Evolutionary conservation across 371 early-diverging fungal species (phyloP), one percentile per base, ranked within the genome.

Genomic region (Circinella minor): DNA sequence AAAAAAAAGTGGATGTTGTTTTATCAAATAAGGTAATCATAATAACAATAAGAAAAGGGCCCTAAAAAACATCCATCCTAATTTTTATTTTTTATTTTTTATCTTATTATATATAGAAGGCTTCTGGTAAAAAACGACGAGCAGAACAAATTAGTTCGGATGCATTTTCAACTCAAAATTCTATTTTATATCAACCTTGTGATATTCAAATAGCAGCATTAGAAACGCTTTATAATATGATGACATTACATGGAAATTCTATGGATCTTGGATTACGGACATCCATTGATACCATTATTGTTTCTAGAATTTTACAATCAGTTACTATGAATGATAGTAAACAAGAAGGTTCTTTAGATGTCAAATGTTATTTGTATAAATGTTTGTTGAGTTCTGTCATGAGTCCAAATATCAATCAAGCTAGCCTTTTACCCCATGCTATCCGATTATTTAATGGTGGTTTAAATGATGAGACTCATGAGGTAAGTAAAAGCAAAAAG

Each of bases 381-480:
- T 81, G 80, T 51, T 55, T 84, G 3, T 48, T 84, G 8, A 69
- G 79, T 7, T 80, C 85, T 3, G 74, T 84, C 11, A 73, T 76
- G 67, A 68, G 70, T 60, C 85, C 85, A 17, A 77, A 74, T 63
- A 76, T 74, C 54, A 73, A 77, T 13, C 82, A 81, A 64, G 81
- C 85, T 3, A 82, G 73, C 14, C 71, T 82, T 60, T 63, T 84
- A 7, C 80, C 85, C 18, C 75, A 76, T 70, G 82, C 85, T 1
- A 57, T 74, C 17, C 77, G 81, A 10, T 63, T 84, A 2, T 84
- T 84, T 37, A 63, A 74, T 48, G 78, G 81, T 55, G 85, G 85
- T 51, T 46, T 75, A 37, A 82, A 82, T 68, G 79, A 78, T 4
- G 74, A 73, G 20, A 75, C 76, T 14, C 79, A 79, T 34, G 66